Percentiles rank a stretch among this genome's conserved stretches.
These are phyloP conservation scores for Fusarium sp. DNA, from an alignment of 2,329 filamentous ascomycete species.

Conservation along the genomic window DNA sequence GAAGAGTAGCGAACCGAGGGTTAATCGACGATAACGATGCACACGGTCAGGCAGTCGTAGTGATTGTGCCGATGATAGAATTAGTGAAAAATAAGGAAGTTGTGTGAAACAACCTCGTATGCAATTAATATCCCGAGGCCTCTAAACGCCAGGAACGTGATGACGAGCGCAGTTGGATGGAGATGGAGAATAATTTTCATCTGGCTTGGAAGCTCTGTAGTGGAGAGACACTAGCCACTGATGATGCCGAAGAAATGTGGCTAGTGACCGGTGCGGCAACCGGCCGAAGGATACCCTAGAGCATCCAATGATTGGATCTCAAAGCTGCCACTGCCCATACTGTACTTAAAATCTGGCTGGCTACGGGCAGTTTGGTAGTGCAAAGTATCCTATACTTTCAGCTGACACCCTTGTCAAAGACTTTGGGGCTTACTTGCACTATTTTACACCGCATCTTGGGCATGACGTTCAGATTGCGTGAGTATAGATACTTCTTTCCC, in stretches of 20 bases:
- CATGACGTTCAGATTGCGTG: slow-evolving; percentile 30
- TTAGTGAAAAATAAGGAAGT: slow-evolving; percentile 33
- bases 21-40: slow-evolving; percentile 36
- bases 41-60: slow-evolving; percentile 24
- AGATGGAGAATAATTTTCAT: slow-evolving; percentile 55
- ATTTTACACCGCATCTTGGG: slow-evolving; percentile 10
- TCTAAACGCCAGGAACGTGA: slow-evolving; percentile 50
- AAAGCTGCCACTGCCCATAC: background rate
- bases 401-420: background rate
- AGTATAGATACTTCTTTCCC: slow-evolving; percentile 32
- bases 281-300: slow-evolving; percentile 29
- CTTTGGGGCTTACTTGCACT: slow-evolving; percentile 6
- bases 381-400: slow-evolving; percentile 36
- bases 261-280: background rate
- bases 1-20: slow-evolving; percentile 38
- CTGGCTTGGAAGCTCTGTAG: slow-evolving; percentile 46
- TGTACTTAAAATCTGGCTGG: background rate
- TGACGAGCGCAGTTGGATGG: slow-evolving; percentile 49
- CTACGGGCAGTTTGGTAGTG: slow-evolving; percentile 3
- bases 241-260: slow-evolving; percentile 43
- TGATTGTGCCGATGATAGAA: slow-evolving; percentile 5
- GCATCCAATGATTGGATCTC: background rate
- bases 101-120: slow-evolving; percentile 39
- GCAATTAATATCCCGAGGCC: slow-evolving; percentile 42
- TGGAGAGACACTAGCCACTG: slow-evolving; percentile 48